Evolutionary conservation across 768 basidiomycete species (phyloP).

Genomic region (Lentinula edodes): DNA sequence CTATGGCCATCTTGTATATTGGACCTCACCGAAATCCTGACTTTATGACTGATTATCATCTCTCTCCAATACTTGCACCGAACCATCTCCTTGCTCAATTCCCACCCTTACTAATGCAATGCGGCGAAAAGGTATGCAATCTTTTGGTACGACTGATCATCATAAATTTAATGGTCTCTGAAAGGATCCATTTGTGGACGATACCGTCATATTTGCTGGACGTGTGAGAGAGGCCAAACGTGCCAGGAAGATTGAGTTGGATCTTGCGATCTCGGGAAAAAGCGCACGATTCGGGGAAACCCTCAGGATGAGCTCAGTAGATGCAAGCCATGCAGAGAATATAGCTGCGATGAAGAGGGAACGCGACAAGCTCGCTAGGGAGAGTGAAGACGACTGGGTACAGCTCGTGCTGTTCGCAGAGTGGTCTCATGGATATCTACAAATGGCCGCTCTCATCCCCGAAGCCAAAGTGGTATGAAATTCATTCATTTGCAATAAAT

Average conservation of each 20-base stretch:
- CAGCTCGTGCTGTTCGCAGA: conserved; percentile 90
- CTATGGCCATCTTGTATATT: conserved; percentile 97
- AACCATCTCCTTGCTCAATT: conserved; percentile 81
- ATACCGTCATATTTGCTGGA: conserved; percentile 95
- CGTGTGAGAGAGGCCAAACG: conserved; percentile 94
- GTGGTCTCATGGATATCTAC: conserved; percentile 96
- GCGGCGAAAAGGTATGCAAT: conserved; percentile 72
- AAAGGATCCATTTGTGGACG: conserved; percentile 83
- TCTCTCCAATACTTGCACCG: conserved; percentile 92
- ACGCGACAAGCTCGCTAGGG: conserved; percentile 51
- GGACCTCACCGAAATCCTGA: conserved; percentile 93
- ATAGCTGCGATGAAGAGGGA: conserved; percentile 48
- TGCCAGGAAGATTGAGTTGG: conserved; percentile 69
- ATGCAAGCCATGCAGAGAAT: conserved; percentile 25
- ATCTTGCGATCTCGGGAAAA: conserved; percentile 53
- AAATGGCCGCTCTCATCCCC: conserved; percentile 85
- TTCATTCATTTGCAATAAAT: not conserved
- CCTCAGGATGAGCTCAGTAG: conserved; percentile 53
- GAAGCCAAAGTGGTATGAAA: conserved; percentile 62
- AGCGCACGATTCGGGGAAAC: conserved; percentile 59
- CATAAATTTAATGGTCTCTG: not conserved
- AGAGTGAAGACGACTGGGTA: conserved; percentile 93
- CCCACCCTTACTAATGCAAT: conserved; percentile 90
- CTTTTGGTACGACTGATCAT: conserved; percentile 62
- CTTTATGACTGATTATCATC: conserved; percentile 90